Base-by-base conservation (phyloP, 1,284 basidiomycete species). In the Taiwanofungus camphoratus region DNA sequence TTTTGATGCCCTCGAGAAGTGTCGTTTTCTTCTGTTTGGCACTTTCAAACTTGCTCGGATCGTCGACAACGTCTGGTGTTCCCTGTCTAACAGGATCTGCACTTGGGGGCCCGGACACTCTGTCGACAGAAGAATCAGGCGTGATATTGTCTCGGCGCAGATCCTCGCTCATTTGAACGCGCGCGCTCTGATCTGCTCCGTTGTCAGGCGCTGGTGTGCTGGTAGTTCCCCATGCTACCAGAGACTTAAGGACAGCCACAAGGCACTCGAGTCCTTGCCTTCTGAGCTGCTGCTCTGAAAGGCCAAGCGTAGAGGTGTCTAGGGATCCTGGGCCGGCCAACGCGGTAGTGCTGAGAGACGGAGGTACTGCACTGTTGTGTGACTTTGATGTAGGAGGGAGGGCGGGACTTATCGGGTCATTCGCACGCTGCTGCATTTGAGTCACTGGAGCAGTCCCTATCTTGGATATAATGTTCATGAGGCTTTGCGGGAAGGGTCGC, bases 1-100 rank as follows among this genome's bases (percentile, higher is more conserved):
- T 92, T 65, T 87, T 92, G 63, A 99, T 90, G 22, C 95, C 97
- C 60, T 99, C 96, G 35, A 96, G 68, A 22, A 99, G 66, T 1
- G 88, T 92, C 26, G 91, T 99, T 72, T 99, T 99, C 69, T 92
- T 89, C 66, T 93, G 88, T 65, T 97, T 99, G 22, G 93, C 96
- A 52, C 78, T 94, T 69, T 99, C 96, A 55, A 99, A 98, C 59
- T 81, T 82, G 27, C 76, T 85, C 0, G 95, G 95, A 60, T 99
- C 96, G 60, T 99, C 96, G 7, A 61, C 59, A 18, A 81, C 58
- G 42, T 93, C 90, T 0, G 90, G 89, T 0, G 89, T 92, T 8
- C 75, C 66, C 46, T 79, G 77, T 45, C 83, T 70, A 19, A 77
- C 64, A 21, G 65, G 64, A 49, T 87, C 82, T 7, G 63, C 60